Base-by-base conservation (phyloP, 2,329 filamentous ascomycete genomes). In the Rutstroemia sp. region DNA sequence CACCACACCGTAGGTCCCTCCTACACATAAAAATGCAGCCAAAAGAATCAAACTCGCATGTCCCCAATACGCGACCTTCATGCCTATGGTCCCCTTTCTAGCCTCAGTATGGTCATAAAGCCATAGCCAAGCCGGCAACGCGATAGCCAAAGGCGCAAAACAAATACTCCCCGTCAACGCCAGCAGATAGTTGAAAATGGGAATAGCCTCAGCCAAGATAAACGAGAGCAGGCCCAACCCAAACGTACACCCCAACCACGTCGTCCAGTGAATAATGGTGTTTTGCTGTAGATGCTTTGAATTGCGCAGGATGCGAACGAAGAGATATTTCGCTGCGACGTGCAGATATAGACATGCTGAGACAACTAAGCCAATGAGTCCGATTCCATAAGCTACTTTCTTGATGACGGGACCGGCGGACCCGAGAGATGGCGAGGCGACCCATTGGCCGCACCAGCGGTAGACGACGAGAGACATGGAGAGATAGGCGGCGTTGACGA, bases 341-440 rank as follows among this genome's bases (percentile, higher is more conserved):
- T 80, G 77, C 14, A 76, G 64, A 60, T 76, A 64, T 10, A 67
- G 48, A 21, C 53, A 60, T 3, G 63, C 73, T 51, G 73, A 75
- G 42, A 84, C 76, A 30, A 79, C 69, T 4, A 85, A 71, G 1
- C 80, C 80, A 4, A 77, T 70, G 8, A 84, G 66, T 2, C 75
- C 82, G 46, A 86, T 72, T 2, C 82, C 83, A 61, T 85, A 86
- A 0, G 80, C 70, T 0, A 84, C 74, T 66, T 81, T 83, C 70
- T 86, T 84, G 61, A 86, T 72, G 0, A 74, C 76, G 4, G 73
- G 71, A 9, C 83, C 82, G 0, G 83, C 83, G 39, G 76, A 81
- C 7, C 82, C 82, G 0, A 86, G 75, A 1, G 81, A 80, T 0
- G 83, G 83, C 3, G 76, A 80, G 0, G 82, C 79, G 4, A 86